Evolutionary conservation across 305 asterid genomes (phyloP).

Genomic region (Rubia peregrina): DNA sequence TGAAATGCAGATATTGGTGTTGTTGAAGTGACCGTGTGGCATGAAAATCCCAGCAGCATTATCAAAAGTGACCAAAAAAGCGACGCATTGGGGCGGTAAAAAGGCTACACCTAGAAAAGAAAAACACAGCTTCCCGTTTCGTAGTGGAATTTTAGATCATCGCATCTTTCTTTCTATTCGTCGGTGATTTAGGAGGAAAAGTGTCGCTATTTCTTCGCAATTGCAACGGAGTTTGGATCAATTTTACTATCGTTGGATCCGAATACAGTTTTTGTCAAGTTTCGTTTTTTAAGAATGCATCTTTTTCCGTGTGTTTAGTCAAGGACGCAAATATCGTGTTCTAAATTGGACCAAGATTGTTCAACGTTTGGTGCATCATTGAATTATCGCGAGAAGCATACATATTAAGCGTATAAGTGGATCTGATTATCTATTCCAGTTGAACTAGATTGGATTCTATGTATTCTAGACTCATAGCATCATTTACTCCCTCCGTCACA

Average conservation of each 20-base stretch:
- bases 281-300: neutral
- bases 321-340: neutral
- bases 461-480: no score
- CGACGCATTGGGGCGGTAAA: neutral
- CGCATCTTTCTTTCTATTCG: neutral
- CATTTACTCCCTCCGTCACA: no score
- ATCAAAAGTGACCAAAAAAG: no score
- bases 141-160: constrained; percentile 8
- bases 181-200: constrained; percentile 2
- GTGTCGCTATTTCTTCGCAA: neutral
- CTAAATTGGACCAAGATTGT: neutral
- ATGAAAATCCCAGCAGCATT: neutral
- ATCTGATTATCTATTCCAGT: no score
- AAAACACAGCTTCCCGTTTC: neutral
- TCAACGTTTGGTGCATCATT: neutral
- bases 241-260: constrained; percentile 8
- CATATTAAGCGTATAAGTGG: neutral
- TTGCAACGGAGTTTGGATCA: neutral
- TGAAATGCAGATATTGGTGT: no score
- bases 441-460: no score
- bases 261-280: constrained; percentile 6
- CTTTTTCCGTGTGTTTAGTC: neutral
- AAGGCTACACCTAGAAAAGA: no score
- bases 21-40: constrained; percentile 3
- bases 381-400: neutral